These are phyloP conservation scores for Rhododendron ovatum DNA, from an alignment of 148 eudicot species.

Conservation along the genomic window DNA sequence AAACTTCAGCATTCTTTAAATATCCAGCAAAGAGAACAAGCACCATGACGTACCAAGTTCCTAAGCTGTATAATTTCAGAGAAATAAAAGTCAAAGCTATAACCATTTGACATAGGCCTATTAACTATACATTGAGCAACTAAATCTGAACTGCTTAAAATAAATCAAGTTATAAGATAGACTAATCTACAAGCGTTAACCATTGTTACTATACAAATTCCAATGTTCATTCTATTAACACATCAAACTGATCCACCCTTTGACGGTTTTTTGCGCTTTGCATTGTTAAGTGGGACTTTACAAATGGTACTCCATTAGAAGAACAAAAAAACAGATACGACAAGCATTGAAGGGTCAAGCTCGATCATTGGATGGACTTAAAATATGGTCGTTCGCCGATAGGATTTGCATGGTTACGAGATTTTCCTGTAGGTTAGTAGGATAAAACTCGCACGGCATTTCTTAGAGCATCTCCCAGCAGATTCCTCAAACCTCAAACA, in stretches of 20 bases:
- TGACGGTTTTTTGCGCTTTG: too few relatives aligned
- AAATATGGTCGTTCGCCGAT: too few relatives aligned
- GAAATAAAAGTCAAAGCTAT: not conserved
- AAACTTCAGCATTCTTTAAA: slow-evolving; percentile 34
- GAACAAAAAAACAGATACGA: not conserved
- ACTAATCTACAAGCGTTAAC: not conserved
- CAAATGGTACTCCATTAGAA: not conserved
- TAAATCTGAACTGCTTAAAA: not conserved
- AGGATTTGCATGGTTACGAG: too few relatives aligned
- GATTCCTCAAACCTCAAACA: too few relatives aligned
- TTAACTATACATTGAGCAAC: not conserved
- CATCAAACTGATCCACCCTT: too few relatives aligned
- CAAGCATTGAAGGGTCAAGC: not conserved
- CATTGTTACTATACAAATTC: too few relatives aligned
- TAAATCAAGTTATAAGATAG: not conserved
- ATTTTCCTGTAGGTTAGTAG: too few relatives aligned
- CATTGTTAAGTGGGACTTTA: too few relatives aligned
- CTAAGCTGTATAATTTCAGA: not conserved
- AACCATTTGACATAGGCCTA: not conserved
- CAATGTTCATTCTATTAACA: not conserved
- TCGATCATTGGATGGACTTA: too few relatives aligned
- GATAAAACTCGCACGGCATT: too few relatives aligned
- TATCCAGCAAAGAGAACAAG: slow-evolving; percentile 17
- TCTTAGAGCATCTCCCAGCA: too few relatives aligned
- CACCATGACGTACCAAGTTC: not conserved